Evolutionary conservation across 1,284 basidiomycete species (phyloP).

Genomic region (Cutaneotrichosporon spelunceum): DNA sequence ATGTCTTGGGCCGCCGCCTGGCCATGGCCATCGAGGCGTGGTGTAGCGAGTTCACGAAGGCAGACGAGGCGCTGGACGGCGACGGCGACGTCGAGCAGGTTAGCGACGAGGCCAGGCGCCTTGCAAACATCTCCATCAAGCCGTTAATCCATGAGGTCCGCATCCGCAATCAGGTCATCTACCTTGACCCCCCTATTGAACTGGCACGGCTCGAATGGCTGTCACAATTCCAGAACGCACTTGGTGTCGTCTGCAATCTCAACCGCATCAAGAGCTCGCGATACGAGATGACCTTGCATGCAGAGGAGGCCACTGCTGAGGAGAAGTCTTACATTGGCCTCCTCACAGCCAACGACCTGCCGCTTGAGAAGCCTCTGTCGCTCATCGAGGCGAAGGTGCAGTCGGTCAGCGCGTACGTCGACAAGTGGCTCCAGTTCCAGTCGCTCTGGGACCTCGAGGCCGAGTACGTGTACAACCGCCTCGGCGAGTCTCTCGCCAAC

Average conservation of each 20-base stretch:
- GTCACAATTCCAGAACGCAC: constrained; percentile 82
- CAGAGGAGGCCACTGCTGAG: constrained; percentile 60
- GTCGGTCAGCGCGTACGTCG: constrained; percentile 77
- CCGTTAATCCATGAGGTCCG: constrained; percentile 90
- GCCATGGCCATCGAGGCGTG: constrained; percentile 76
- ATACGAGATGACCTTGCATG: constrained; percentile 91
- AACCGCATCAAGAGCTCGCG: constrained; percentile 86
- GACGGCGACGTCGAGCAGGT: constrained; percentile 59
- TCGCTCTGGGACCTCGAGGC: constrained; percentile 97
- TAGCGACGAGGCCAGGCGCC: neutral
- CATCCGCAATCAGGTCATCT: constrained; percentile 98
- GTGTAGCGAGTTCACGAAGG: constrained; percentile 78
- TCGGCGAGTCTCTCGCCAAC: constrained; percentile 84
- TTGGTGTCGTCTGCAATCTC: constrained; percentile 82
- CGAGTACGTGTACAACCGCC: constrained; percentile 87
- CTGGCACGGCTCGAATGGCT: constrained; percentile 89
- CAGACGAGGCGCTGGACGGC: constrained; percentile 65
- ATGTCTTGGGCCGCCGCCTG: constrained; percentile 73
- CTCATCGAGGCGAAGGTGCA: constrained; percentile 82
- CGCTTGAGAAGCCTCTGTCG: constrained; percentile 75
- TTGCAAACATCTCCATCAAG: constrained; percentile 54
- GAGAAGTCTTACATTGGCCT: constrained; percentile 80
- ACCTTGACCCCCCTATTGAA: constrained; percentile 96
- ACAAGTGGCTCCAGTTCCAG: constrained; percentile 98
- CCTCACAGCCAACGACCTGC: constrained; percentile 66